Conservation (phyloP, 345 rosid species). For the Arabidopsis arenosa region DNA sequence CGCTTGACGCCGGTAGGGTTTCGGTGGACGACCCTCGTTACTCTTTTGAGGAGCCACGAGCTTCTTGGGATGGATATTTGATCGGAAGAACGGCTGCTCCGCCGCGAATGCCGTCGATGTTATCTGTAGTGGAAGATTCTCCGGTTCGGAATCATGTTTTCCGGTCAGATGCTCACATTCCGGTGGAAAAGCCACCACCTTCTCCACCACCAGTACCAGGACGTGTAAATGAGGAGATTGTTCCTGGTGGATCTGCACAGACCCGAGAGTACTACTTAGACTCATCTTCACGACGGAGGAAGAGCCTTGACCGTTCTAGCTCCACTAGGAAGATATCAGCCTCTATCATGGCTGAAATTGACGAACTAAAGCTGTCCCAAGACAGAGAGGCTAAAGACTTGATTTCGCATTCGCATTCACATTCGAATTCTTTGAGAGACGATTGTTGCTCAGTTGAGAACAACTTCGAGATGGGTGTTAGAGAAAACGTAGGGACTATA, state of each 20-base stretch:
- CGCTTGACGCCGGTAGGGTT: slow-evolving; percentile 67
- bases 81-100: slow-evolving; percentile 62
- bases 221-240: slow-evolving; percentile 55
- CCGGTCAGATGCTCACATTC: slow-evolving; percentile 76
- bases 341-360: slow-evolving; percentile 79
- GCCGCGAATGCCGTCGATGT: slow-evolving; percentile 87
- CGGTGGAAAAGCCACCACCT: slow-evolving; percentile 60
- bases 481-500: slow-evolving; percentile 51
- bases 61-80: slow-evolving; percentile 92
- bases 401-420: slow-evolving; percentile 51
- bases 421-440: slow-evolving; percentile 71
- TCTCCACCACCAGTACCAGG: slow-evolving; percentile 19
- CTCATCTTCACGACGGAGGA: slow-evolving; percentile 81
- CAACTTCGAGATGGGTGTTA: slow-evolving; percentile 62
- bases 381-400: slow-evolving; percentile 27
- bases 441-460: slow-evolving; percentile 73
- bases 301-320: slow-evolving; percentile 82
- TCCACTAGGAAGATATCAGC: slow-evolving; percentile 82
- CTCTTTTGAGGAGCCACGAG: slow-evolving; percentile 97
- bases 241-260: slow-evolving; percentile 92
- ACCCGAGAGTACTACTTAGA: slow-evolving; percentile 89
- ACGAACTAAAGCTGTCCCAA: slow-evolving; percentile 67
- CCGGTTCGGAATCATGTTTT: slow-evolving; percentile 59
- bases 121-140: slow-evolving; percentile 91
- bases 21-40: slow-evolving; percentile 86